These are phyloP conservation scores for Aotearoamyces nothofagi DNA, from an alignment of 2,329 filamentous ascomycete species.

Conservation along the genomic window DNA sequence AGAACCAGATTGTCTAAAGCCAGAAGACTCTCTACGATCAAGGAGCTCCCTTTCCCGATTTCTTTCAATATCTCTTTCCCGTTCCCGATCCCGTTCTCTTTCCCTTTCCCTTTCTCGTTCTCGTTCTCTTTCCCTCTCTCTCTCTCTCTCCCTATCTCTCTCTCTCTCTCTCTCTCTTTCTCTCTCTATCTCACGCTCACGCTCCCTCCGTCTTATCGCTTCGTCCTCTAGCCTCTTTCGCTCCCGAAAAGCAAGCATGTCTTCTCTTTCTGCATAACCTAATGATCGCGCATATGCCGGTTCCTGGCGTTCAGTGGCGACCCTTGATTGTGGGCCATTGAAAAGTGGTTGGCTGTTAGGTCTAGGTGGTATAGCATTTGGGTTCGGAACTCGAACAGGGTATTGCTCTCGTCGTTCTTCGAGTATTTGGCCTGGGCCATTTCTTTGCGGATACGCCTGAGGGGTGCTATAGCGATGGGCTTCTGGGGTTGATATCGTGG, in stretches of 20 bases:
- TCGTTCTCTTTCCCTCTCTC: slow-evolving; percentile 29
- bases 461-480: slow-evolving; percentile 43
- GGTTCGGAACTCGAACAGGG: slow-evolving; percentile 13
- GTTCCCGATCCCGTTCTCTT: slow-evolving; percentile 27
- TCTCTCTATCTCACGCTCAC: slow-evolving; percentile 29
- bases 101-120: slow-evolving; percentile 26
- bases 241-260: slow-evolving; percentile 12
- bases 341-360: slow-evolving; percentile 19
- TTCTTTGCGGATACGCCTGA: slow-evolving; percentile 35
- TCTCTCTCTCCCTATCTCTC: slow-evolving; percentile 29
- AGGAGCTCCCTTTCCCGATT: slow-evolving; percentile 2
- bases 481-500: slow-evolving; percentile 36
- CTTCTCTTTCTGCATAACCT: slow-evolving; percentile 14
- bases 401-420: slow-evolving; percentile 29
- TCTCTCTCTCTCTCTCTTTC: slow-evolving; percentile 26
- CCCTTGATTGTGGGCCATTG: slow-evolving; percentile 25
- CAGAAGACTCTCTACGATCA: slow-evolving; percentile 2
- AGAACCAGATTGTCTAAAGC: neutral
- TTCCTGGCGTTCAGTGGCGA: slow-evolving; percentile 28
- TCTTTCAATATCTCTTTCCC: slow-evolving; percentile 21
- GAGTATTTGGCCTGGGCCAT: slow-evolving; percentile 22
- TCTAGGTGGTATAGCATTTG: slow-evolving; percentile 15
- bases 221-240: slow-evolving; percentile 19
- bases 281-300: slow-evolving; percentile 10
- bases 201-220: slow-evolving; percentile 27